phyloP scores from a whole-genome alignment of 257 asterid genomes.

The Ajuga chamaepitys region DNA sequence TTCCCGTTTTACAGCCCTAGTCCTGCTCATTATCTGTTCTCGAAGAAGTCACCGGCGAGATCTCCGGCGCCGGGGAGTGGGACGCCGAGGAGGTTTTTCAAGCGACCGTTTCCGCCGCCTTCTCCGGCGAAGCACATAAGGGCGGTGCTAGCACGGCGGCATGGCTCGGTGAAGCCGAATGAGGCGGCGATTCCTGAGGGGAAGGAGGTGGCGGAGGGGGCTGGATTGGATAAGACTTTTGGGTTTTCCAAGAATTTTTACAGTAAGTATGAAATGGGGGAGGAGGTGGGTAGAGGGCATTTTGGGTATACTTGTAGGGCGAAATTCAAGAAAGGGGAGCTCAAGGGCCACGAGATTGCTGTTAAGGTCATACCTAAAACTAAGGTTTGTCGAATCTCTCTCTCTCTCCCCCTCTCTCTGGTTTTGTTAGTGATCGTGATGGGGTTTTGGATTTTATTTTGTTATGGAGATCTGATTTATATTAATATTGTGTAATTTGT shows the following conservation, averaged over 20 bases:
- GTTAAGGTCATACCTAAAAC: conserved; percentile 89
- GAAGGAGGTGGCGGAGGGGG: conserved; percentile 40
- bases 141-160: conserved; percentile 79
- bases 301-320: conserved; percentile 94
- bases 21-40: conserved; percentile 74
- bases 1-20: conserved; percentile 94
- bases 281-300: conserved; percentile 93
- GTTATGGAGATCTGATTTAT: conserved; percentile 21
- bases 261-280: conserved; percentile 83
- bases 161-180: conserved; percentile 80
- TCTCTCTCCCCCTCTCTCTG: background rate
- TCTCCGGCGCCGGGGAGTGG: conserved; percentile 42
- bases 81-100: conserved; percentile 72
- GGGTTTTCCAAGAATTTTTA: conserved; percentile 75
- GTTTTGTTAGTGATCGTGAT: background rate
- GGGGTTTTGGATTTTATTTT: background rate
- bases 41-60: conserved; percentile 86
- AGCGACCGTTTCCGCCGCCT: conserved; percentile 87
- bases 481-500: background rate
- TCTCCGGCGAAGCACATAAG: conserved; percentile 94
- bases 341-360: conserved; percentile 78
- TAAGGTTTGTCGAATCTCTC: conserved; percentile 41
- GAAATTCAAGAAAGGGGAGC: conserved; percentile 78
- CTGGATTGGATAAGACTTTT: conserved; percentile 69
- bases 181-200: conserved; percentile 68